Base-by-base conservation (phyloP, 2,329 filamentous ascomycete species). In the Sporothrix sp. region DNA sequence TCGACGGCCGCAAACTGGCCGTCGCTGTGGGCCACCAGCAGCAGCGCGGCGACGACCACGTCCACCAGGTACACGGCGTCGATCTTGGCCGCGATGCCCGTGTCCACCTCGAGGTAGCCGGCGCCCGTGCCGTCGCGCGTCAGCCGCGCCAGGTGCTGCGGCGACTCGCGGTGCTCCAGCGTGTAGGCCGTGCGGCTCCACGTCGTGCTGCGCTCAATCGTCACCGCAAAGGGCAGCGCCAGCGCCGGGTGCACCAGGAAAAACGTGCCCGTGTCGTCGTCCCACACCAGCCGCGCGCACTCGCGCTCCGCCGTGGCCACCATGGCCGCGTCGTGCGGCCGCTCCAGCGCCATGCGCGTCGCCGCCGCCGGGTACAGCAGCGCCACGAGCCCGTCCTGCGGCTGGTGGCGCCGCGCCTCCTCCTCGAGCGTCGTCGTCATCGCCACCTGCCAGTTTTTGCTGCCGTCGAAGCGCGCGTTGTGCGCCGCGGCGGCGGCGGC, bases 231-330 rank as follows among this genome's bases (percentile, higher is more conserved):
- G 0, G 80, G 80, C 37, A 76, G 75, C n/a, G 76, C 74, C 16
- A 83, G 70, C 0, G 78, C 75, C 2, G 78, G 78, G 61, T 83
- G 80, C 25, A 76, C 78, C n/a, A 84, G 69, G 62, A 78, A 84
- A 63, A 81, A 74, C 58, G 68, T 74, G 6, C 66, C 63, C 51
- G 69, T 74, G 59, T 84, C 80, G 27, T 77, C 75, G 59, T 84
- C 80, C 77, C 82, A 88, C n/a, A 85, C 78, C 2, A 90, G 74
- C 2, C 81, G 74, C 21, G 80, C 85, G 58, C 79, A 81, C 65
- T 88, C 84, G 28, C 76, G 73, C 61, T 85, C 79, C 0, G 84
- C 84, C 30, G 81, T 76, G 52, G 73, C 71, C 4, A 81, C 71
- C 9, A 82, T 74, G 0, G 74, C 70, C 2, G 75, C 70, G 60